Evolutionary conservation across 2,329 filamentous ascomycete species (phyloP), one percentile per base, ranked within the genome.

Genomic region (Colletotrichum euphorbiae): DNA sequence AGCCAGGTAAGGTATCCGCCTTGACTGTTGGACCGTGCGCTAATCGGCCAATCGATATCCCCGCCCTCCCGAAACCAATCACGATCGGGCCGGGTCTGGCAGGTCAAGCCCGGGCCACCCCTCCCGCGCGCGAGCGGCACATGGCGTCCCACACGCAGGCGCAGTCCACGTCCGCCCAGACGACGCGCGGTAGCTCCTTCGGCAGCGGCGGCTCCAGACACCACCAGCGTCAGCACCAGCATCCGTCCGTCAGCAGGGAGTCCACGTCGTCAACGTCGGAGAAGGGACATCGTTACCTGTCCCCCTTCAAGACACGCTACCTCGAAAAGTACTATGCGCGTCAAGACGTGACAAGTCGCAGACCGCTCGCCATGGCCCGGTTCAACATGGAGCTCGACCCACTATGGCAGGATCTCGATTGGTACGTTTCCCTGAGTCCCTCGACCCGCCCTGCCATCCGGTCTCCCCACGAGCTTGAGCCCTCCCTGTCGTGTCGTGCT

Each of bases 331-430:
- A 70, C 63, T 60, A 74, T 71, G 68, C 70, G 67, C 72, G 66
- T 59, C 67, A 71, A 72, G 73, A 74, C 70, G 71, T 75, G 71
- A 74, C 68, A 65, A 71, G 70, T 71, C 69, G 70, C 70, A 75
- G 69, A 67, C 72, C 73, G 64, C 70, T 74, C 70, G 59, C 62
- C 58, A 77, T 76, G 72, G 69, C 75, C 48, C 72, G 73, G 72
- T 73, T 79, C 73, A 82, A 86, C 77, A 78, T 78, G 73, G 83
- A 84, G 59, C 74, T 83, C 64, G 88, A 89, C 81, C 85, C 85
- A 83, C 82, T 89, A 84, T 93, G 91, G 91, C 89, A 93, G 76
- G 86, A 93, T 78, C 85, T 92, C 75, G 89, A 93, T 81, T 91
- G 90, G 91, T 93, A 86, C 75, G 89, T 84, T 55, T 67, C 31